Conservation (phyloP, 495 filamentous ascomycete species). For the Lasiosphaeris hirsuta region DNA sequence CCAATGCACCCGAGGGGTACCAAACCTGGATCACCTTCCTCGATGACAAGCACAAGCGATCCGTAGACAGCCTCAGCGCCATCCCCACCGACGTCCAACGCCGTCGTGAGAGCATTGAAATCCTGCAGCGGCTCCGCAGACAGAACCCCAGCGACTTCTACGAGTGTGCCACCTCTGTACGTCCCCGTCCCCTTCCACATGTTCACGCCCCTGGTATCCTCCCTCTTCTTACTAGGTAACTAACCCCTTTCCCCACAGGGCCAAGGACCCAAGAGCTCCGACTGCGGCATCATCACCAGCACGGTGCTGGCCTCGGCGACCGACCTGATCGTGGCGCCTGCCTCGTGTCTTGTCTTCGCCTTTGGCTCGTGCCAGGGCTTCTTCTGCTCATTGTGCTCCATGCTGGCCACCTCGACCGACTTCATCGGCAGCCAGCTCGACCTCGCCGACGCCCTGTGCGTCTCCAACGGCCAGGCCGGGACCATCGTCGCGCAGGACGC, state of each 20-base stretch:
- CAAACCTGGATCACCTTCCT: constrained; percentile 19
- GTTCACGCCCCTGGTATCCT: not conserved
- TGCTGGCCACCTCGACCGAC: constrained; percentile 33
- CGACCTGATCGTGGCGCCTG: constrained; percentile 32
- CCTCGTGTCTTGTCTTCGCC: constrained; percentile 37
- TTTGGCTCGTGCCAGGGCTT: constrained; percentile 39
- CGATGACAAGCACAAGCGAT: constrained; percentile 20
- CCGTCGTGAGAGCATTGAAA: constrained; percentile 23
- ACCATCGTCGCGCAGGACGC: constrained; percentile 36
- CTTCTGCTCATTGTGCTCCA: constrained; percentile 42
- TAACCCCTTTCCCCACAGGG: constrained; percentile 15
- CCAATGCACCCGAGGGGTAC: constrained; percentile 23
- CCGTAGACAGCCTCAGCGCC: constrained; percentile 23
- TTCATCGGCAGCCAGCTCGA: constrained; percentile 41
- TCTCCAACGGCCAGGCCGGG: constrained; percentile 34
- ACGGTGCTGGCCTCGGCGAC: constrained; percentile 32
- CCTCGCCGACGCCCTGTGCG: constrained; percentile 35
- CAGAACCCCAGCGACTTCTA: constrained; percentile 32
- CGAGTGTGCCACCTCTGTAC: constrained; percentile 38
- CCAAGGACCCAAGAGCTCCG: constrained; percentile 24
- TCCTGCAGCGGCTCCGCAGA: constrained; percentile 15
- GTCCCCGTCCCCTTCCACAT: constrained; percentile 3
- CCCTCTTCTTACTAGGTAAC: not conserved
- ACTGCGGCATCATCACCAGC: constrained; percentile 36
- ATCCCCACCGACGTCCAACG: constrained; percentile 20